phyloP scores from a whole-genome alignment of 768 basidiomycete species.

The Boletus rubescentipes region DNA sequence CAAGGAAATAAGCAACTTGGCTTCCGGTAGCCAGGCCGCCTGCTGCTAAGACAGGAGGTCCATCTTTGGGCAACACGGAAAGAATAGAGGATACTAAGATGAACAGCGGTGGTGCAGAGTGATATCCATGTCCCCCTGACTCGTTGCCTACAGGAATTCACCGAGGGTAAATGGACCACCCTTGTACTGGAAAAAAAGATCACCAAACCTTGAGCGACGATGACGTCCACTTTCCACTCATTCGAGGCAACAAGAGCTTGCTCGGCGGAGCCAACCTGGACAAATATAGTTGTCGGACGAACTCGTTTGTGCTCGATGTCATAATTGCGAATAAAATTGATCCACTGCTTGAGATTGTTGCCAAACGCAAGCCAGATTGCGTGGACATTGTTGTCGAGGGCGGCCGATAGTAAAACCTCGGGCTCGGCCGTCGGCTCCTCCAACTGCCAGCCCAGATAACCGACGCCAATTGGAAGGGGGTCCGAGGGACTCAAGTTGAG shows the following conservation, averaged over 20 bases:
- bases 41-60: constrained; percentile 65
- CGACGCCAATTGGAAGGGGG: constrained; percentile 64
- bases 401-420: constrained; percentile 44
- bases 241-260: constrained; percentile 60
- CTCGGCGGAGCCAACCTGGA: constrained; percentile 60
- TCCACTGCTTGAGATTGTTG: constrained; percentile 55
- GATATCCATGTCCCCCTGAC: constrained; percentile 74
- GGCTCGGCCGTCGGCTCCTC: constrained; percentile 46
- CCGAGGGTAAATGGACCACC: constrained; percentile 1
- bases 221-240: constrained; percentile 69
- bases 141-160: constrained; percentile 55
- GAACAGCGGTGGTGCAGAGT: constrained; percentile 55
- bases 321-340: constrained; percentile 55
- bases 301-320: constrained; percentile 42
- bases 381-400: constrained; percentile 54
- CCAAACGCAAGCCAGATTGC: constrained; percentile 82
- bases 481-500: constrained; percentile 36
- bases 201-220: constrained; percentile 72
- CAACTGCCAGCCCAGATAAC: constrained; percentile 71
- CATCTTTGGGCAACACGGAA: constrained; percentile 38
- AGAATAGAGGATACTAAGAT: constrained; percentile 59
- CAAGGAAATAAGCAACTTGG: constrained; percentile 64
- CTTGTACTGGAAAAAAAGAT: neutral
- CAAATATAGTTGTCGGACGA: constrained; percentile 55
- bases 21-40: constrained; percentile 68